These are phyloP conservation scores for Pseudomonodictys pantanalensis DNA, from an alignment of 495 filamentous ascomycete species.

Conservation along the genomic window DNA sequence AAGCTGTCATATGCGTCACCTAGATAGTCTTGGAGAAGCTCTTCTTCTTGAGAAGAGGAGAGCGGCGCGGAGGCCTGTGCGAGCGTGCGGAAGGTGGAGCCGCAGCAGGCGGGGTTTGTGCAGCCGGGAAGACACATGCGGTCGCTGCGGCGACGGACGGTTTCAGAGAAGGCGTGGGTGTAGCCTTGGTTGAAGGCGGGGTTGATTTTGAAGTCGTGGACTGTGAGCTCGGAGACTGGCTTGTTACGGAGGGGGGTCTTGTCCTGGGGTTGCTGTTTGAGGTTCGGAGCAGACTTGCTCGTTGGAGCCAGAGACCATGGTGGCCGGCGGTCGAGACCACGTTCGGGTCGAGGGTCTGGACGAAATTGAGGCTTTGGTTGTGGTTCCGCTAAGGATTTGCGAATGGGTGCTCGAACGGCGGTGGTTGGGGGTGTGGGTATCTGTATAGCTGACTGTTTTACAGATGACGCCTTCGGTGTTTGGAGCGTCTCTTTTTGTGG, in stretches of 20 bases:
- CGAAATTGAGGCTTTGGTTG: neutral
- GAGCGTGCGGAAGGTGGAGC: constrained; percentile 64
- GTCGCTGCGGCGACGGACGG: constrained; percentile 68
- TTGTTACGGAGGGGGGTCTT: constrained; percentile 28
- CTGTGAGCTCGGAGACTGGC: constrained; percentile 26
- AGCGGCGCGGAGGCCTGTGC: constrained; percentile 38
- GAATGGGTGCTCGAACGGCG: neutral
- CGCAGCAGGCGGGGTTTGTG: constrained; percentile 72
- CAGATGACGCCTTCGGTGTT: neutral
- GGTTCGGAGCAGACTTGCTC: neutral
- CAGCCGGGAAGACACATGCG: constrained; percentile 80
- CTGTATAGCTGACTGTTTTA: neutral
- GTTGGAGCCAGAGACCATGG: neutral
- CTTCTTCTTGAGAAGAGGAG: constrained; percentile 39
- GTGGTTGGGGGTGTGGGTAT: neutral
- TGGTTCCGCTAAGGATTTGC: neutral
- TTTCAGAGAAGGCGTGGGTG: constrained; percentile 69
- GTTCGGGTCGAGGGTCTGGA: neutral
- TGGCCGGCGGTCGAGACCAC: neutral
- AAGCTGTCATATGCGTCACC: constrained; percentile 49
- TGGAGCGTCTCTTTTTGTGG: neutral
- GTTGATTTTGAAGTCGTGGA: constrained; percentile 80
- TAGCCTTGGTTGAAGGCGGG: constrained; percentile 67
- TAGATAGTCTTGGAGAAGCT: constrained; percentile 60
- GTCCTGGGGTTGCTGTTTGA: neutral